A percentile compares a stretch with the other conserved stretches of the same genome.
phyloP scores from a whole-genome alignment of 2,329 filamentous ascomycete species.

The Trichoderma koningiopsis region DNA sequence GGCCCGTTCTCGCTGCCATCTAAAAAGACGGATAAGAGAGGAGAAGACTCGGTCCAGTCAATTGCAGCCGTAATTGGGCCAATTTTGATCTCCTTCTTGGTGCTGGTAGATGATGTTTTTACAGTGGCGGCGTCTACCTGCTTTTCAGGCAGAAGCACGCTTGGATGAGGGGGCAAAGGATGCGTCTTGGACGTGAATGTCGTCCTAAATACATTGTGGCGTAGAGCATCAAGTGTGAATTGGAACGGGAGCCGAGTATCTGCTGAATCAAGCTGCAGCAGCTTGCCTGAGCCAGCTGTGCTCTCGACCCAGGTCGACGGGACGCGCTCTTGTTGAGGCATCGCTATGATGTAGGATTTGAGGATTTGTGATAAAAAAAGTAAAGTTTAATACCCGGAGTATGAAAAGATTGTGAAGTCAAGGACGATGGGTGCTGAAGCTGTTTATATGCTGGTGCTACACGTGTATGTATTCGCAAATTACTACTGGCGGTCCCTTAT shows the following conservation, averaged over 20 bases:
- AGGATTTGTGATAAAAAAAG: not conserved
- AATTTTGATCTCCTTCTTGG: constrained; percentile 48
- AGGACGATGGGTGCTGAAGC: not conserved
- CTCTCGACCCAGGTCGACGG: constrained; percentile 36
- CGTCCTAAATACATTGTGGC: constrained; percentile 66
- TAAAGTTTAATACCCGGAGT: not conserved
- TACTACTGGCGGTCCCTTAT: not conserved
- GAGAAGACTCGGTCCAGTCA: constrained; percentile 57
- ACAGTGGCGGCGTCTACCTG: constrained; percentile 34
- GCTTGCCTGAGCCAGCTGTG: constrained; percentile 28
- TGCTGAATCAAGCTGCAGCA: constrained; percentile 31
- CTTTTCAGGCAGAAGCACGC: constrained; percentile 48
- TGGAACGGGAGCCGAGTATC: constrained; percentile 45
- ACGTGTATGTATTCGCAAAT: constrained; percentile 7
- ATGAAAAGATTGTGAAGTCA: not conserved
- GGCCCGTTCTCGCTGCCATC: constrained; percentile 46
- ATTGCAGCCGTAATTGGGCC: constrained; percentile 56
- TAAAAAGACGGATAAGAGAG: constrained; percentile 59
- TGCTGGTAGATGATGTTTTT: constrained; percentile 30
- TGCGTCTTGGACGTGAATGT: constrained; percentile 65
- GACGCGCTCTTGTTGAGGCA: constrained; percentile 38
- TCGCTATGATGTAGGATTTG: not conserved
- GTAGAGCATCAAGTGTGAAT: constrained; percentile 65
- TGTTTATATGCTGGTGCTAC: constrained; percentile 11
- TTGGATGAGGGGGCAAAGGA: constrained; percentile 66